Percentiles rank a stretch among this genome's conserved stretches.
Evolutionary conservation across 75 land plant species (phyloP).

Genomic region (Cunninghamia lanceolata): DNA sequence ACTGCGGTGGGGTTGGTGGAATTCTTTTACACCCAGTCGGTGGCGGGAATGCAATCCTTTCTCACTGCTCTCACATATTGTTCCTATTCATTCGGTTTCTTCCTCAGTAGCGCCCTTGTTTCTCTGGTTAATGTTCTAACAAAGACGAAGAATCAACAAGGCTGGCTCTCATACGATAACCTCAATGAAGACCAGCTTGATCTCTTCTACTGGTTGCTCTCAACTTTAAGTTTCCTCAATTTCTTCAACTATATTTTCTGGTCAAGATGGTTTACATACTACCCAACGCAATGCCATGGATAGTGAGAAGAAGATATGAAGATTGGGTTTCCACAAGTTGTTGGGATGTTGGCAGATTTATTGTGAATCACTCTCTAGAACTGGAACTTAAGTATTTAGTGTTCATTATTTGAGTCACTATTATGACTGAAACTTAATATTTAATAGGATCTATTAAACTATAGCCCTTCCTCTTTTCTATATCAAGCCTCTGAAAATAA

Average conservation of each 20-base stretch:
- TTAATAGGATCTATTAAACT: too few relatives aligned
- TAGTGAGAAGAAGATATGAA: too few relatives aligned
- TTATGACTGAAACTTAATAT: too few relatives aligned
- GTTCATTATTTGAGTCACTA: too few relatives aligned
- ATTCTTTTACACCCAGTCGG: background rate
- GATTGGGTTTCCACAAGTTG: too few relatives aligned
- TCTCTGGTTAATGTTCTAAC: slow-evolving; percentile 70
- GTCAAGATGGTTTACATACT: slow-evolving; percentile 62
- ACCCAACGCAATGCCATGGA: background rate
- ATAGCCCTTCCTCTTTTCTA: too few relatives aligned
- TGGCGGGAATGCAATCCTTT: background rate
- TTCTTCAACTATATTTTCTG: slow-evolving; percentile 67
- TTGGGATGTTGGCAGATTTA: too few relatives aligned
- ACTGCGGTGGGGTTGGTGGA: slow-evolving; percentile 3
- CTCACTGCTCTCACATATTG: slow-evolving; percentile 9
- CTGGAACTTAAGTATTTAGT: too few relatives aligned
- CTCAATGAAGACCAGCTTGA: slow-evolving; percentile 81
- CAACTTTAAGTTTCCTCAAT: slow-evolving; percentile 63
- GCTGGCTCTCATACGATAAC: slow-evolving; percentile 72
- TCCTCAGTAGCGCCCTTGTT: slow-evolving; percentile 69
- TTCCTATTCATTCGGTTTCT: slow-evolving; percentile 54
- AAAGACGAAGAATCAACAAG: slow-evolving; percentile 18
- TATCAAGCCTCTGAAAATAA: too few relatives aligned
- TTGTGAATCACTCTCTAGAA: too few relatives aligned
- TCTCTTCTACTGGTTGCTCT: slow-evolving; percentile 85